phyloP scores from a whole-genome alignment of 148 eudicot genomes.

The Bassia scoparia region DNA sequence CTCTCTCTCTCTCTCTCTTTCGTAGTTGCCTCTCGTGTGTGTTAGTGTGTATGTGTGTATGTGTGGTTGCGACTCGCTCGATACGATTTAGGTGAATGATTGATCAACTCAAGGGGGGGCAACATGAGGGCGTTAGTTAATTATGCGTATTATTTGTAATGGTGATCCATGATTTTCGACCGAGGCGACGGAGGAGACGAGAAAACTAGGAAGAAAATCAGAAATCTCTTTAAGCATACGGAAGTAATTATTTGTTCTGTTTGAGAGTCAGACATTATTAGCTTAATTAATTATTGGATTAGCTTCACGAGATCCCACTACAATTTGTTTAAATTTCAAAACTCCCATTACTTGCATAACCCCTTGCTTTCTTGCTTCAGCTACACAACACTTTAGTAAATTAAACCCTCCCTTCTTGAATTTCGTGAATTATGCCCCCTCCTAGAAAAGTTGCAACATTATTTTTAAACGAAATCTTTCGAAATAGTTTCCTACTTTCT shows the following conservation, averaged over 20 bases:
- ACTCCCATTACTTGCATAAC: too few relatives aligned
- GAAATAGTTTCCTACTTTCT: not conserved
- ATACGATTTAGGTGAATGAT: conserved; percentile 26
- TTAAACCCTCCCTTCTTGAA: conserved; percentile 12
- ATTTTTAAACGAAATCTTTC: not conserved
- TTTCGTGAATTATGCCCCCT: conserved; percentile 20
- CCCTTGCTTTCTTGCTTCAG: conserved; percentile 12
- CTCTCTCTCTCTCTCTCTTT: not conserved
- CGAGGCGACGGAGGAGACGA: conserved; percentile 10
- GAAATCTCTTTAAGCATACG: not conserved
- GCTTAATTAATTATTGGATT: conserved; percentile 23
- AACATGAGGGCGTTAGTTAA: conserved; percentile 12
- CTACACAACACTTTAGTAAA: conserved; percentile 14
- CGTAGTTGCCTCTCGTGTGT: not conserved
- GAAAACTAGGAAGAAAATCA: not conserved
- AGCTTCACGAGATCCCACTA: conserved; percentile 36
- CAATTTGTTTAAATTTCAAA: conserved; percentile 34
- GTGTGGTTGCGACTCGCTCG: conserved; percentile 1
- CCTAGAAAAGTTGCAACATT: conserved; percentile 14
- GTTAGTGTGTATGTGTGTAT: too few relatives aligned
- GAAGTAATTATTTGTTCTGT: not conserved
- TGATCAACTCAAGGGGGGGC: not conserved
- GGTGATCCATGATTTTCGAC: conserved; percentile 35
- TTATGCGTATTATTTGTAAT: not conserved
- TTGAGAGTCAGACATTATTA: conserved; percentile 18